These are phyloP conservation scores for Scleroderma citrinum DNA, from an alignment of 768 basidiomycete genomes.

Conservation along the genomic window DNA sequence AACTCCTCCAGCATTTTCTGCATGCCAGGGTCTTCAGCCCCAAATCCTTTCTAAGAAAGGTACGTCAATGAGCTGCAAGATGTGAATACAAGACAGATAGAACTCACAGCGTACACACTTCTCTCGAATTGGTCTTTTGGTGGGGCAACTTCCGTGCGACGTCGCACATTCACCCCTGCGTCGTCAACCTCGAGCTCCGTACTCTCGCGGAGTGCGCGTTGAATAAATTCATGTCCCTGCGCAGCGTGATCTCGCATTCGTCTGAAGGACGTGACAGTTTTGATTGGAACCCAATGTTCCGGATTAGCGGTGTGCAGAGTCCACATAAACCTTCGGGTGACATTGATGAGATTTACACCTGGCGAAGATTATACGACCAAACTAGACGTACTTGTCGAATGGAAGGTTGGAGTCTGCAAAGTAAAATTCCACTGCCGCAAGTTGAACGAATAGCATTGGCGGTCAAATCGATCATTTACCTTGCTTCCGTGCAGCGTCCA, in stretches of 20 bases:
- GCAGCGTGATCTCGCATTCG: constrained; percentile 75
- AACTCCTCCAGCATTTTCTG: constrained; percentile 75
- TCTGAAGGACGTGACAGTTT: constrained; percentile 88
- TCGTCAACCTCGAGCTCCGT: constrained; percentile 68
- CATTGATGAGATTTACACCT: neutral
- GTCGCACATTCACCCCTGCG: constrained; percentile 63
- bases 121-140: constrained; percentile 77
- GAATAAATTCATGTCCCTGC: constrained; percentile 63
- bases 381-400: constrained; percentile 61
- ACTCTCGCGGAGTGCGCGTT: constrained; percentile 53
- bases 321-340: constrained; percentile 80
- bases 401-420: constrained; percentile 96
- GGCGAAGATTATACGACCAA: neutral
- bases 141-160: constrained; percentile 68
- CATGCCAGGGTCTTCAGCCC: constrained; percentile 53
- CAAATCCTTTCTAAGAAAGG: constrained; percentile 76
- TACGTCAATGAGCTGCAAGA: neutral
- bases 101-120: constrained; percentile 82
- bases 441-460: neutral
- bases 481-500: constrained; percentile 49
- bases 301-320: constrained; percentile 72
- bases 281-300: constrained; percentile 87
- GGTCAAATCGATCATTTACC: constrained; percentile 31
- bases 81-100: neutral
- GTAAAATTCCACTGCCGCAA: constrained; percentile 80